Percentiles rank a stretch among this genome's conserved stretches.
Conservation (phyloP, 1,139 yeast genomes). For the Pichiaceae sp. region DNA sequence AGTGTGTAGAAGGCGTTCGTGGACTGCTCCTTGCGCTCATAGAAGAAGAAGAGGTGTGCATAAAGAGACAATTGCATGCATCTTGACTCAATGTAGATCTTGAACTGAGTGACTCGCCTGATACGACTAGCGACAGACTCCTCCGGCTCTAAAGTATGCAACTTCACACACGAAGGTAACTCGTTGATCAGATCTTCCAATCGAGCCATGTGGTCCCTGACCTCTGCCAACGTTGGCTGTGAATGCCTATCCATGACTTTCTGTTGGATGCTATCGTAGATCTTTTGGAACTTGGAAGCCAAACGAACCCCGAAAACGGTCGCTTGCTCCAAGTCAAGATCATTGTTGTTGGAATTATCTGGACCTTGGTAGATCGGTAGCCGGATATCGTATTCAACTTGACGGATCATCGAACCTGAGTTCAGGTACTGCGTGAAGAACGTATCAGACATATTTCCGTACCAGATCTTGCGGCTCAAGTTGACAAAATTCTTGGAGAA, state of each 20-base stretch:
- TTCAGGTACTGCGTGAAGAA: slow-evolving; percentile 6
- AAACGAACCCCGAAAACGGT: slow-evolving; percentile 8
- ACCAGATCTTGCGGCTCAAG: slow-evolving; percentile 19
- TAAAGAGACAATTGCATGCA: slow-evolving; percentile 9
- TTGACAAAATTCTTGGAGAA: slow-evolving; percentile 8
- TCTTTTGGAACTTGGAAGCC: slow-evolving; percentile 6
- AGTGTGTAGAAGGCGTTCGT: slow-evolving; percentile 5
- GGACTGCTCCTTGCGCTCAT: slow-evolving; percentile 10
- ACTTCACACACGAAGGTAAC: neutral
- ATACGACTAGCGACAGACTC: neutral
- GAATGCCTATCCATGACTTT: slow-evolving; percentile 6
- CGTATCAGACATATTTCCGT: slow-evolving; percentile 9
- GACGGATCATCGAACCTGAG: slow-evolving; percentile 7
- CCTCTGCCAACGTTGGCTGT: slow-evolving; percentile 4
- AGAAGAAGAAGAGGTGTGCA: slow-evolving; percentile 15
- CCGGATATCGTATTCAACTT: slow-evolving; percentile 7
- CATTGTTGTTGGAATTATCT: slow-evolving; percentile 6
- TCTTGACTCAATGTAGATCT: slow-evolving; percentile 9
- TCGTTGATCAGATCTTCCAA: slow-evolving; percentile 6
- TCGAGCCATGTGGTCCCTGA: slow-evolving; percentile 2
- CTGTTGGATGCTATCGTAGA: slow-evolving; percentile 6
- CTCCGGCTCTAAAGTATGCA: neutral
- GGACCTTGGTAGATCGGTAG: slow-evolving; percentile 10
- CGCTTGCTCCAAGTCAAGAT: slow-evolving; percentile 13
- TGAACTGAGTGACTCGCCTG: slow-evolving; percentile 7